These are phyloP conservation scores for Paramecium sexaurelia DNA, from an alignment of 73 alveolate species.

Conservation along the genomic window DNA sequence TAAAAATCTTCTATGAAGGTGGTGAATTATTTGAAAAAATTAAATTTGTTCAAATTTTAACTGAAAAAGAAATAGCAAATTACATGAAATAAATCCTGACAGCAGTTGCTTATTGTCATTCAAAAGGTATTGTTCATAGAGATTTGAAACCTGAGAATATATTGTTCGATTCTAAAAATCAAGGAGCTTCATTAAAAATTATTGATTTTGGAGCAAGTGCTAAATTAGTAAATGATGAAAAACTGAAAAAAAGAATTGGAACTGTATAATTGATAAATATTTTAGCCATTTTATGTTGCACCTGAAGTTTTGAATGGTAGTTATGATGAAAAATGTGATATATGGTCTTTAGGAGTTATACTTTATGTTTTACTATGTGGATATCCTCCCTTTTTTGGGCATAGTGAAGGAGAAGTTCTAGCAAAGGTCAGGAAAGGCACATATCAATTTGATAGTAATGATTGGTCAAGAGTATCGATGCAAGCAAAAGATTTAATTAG, in stretches of 20 bases:
- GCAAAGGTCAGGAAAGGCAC: constrained; percentile 55
- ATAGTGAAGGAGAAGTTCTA: constrained; percentile 59
- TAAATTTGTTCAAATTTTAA: constrained; percentile 69
- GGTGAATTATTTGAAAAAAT: constrained; percentile 79
- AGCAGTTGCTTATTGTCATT: constrained; percentile 90
- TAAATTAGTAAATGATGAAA: constrained; percentile 39
- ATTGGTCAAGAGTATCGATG: constrained; percentile 53
- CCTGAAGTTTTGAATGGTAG: constrained; percentile 73
- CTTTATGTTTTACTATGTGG: constrained; percentile 70
- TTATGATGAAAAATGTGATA: constrained; percentile 78
- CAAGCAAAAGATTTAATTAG: constrained; percentile 69
- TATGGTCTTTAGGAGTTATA: constrained; percentile 76
- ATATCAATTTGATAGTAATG: constrained; percentile 46
- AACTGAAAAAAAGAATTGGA: constrained; percentile 58
- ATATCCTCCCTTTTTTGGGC: constrained; percentile 70
- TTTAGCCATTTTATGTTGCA: constrained; percentile 69
- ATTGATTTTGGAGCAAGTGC: constrained; percentile 90
- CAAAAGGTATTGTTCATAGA: constrained; percentile 91
- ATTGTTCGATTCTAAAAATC: constrained; percentile 79
- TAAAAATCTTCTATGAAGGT: constrained; percentile 2
- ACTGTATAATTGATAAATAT: constrained; percentile 16
- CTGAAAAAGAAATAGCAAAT: constrained; percentile 76
- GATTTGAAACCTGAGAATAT: constrained; percentile 96
- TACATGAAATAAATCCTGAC: constrained; percentile 77
- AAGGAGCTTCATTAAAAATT: constrained; percentile 79